Conservation (phyloP, 1,284 basidiomycete genomes). For the Naganishia albida region DNA sequence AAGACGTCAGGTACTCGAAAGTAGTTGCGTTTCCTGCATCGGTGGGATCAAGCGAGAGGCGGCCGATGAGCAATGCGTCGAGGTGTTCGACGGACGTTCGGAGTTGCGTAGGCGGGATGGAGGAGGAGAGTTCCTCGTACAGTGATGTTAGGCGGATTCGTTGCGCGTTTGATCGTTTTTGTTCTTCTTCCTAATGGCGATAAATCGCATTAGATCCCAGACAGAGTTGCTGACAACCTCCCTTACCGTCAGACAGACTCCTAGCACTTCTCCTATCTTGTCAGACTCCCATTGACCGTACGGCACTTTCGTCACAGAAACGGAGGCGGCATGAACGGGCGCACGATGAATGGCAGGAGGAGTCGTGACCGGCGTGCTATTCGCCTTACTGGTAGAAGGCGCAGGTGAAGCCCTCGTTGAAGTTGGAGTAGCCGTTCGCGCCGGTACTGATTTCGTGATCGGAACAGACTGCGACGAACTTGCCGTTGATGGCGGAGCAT, state of each 20-base stretch:
- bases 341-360: conserved; percentile 45
- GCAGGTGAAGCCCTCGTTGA: conserved; percentile 26
- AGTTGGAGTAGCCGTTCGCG: conserved; percentile 7
- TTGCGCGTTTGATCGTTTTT: conserved; percentile 69
- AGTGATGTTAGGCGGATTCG: conserved; percentile 82
- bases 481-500: conserved; percentile 40
- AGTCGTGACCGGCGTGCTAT: conserved; percentile 32
- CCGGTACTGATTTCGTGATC: background rate
- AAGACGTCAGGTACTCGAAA: conserved; percentile 86
- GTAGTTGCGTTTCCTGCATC: conserved; percentile 72
- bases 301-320: conserved; percentile 49
- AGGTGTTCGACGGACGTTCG: conserved; percentile 39
- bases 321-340: conserved; percentile 42
- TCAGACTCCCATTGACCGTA: conserved; percentile 74
- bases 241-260: conserved; percentile 75
- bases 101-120: conserved; percentile 47
- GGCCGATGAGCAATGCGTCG: conserved; percentile 68
- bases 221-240: background rate
- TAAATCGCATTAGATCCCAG: conserved; percentile 26
- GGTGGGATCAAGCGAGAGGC: conserved; percentile 76
- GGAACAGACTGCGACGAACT: conserved; percentile 43
- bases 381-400: conserved; percentile 15
- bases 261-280: conserved; percentile 67
- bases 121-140: conserved; percentile 63
- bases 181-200: conserved; percentile 63